Conservation (phyloP, 139 green algal species). For the Chlamydomonas sp. region DNA sequence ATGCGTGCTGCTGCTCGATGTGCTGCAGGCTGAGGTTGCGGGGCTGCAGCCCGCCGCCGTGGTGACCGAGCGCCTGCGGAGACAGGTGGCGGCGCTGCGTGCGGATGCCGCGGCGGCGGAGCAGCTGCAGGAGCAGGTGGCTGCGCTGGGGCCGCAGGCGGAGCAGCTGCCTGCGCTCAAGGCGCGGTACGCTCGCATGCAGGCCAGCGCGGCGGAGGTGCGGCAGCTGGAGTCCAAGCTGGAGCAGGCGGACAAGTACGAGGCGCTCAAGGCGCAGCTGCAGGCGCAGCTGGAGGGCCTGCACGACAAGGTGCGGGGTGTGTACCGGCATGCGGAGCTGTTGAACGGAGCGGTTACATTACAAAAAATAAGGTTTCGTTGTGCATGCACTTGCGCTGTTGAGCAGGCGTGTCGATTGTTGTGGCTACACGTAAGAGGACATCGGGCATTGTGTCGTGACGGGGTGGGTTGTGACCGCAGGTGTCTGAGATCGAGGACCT, state of each 20-base stretch:
- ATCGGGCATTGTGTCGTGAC: too few relatives aligned
- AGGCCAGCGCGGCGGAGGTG: slow-evolving; percentile 39
- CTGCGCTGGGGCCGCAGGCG: slow-evolving; percentile 24
- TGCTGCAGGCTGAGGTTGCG: slow-evolving; percentile 9
- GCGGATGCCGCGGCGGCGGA: slow-evolving; percentile 20
- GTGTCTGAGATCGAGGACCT: slow-evolving; percentile 29
- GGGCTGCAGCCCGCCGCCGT: slow-evolving; percentile 31
- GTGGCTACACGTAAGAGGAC: too few relatives aligned
- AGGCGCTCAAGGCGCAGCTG: slow-evolving; percentile 31
- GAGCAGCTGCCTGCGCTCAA: slow-evolving; percentile 41
- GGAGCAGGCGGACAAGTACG: slow-evolving; percentile 26
- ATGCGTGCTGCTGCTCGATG: neutral
- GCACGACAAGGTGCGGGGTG: slow-evolving; percentile 3
- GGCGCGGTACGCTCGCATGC: slow-evolving; percentile 32
- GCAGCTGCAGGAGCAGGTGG: slow-evolving; percentile 37
- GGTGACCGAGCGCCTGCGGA: slow-evolving; percentile 33
- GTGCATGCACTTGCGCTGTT: too few relatives aligned
- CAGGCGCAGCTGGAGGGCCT: slow-evolving; percentile 40
- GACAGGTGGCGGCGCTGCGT: slow-evolving; percentile 25
- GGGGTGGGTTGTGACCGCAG: neutral
- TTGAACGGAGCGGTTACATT: neutral
- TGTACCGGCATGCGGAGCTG: neutral
- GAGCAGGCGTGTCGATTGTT: too few relatives aligned
- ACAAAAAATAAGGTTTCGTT: too few relatives aligned
- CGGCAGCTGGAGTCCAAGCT: slow-evolving; percentile 39